These are phyloP conservation scores for Ocimum tenuiflorum DNA, from an alignment of 257 asterid species.

Conservation along the genomic window DNA sequence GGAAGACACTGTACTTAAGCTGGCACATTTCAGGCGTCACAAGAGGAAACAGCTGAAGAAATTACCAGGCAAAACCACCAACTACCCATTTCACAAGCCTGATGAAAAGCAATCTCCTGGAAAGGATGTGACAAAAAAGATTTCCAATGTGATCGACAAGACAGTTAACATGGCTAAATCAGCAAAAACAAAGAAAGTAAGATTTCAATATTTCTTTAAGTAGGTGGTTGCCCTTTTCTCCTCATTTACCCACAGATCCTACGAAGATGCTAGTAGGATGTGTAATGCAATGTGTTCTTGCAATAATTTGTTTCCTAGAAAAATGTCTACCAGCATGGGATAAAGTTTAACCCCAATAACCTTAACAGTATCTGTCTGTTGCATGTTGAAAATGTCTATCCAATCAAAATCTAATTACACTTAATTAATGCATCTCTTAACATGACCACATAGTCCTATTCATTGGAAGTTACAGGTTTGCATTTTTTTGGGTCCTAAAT, in stretches of 20 bases:
- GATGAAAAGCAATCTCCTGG: conserved; percentile 86
- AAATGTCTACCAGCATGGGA: conserved; percentile 1
- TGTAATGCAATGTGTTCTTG: not conserved
- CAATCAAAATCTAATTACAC: not conserved
- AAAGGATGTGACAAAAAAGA: conserved; percentile 76
- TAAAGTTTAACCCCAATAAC: not conserved
- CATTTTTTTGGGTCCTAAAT: not conserved
- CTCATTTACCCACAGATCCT: not conserved
- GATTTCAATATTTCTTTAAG: conserved; percentile 8
- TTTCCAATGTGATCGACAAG: conserved; percentile 85
- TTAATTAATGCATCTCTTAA: not conserved
- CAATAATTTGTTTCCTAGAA: not conserved
- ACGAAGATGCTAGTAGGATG: not conserved
- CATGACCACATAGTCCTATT: not conserved
- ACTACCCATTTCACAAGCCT: conserved; percentile 76
- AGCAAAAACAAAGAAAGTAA: conserved; percentile 74
- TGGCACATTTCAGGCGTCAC: conserved; percentile 85
- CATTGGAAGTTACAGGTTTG: not conserved
- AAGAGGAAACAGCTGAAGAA: conserved; percentile 82
- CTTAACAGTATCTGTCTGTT: not conserved
- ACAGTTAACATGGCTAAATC: conserved; percentile 85
- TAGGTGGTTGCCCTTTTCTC: not conserved
- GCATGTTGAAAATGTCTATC: conserved; percentile 3
- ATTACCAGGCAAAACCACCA: conserved; percentile 57
- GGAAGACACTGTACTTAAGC: conserved; percentile 73